Conservation (phyloP, 768 basidiomycete species). For the Russula virescens region DNA sequence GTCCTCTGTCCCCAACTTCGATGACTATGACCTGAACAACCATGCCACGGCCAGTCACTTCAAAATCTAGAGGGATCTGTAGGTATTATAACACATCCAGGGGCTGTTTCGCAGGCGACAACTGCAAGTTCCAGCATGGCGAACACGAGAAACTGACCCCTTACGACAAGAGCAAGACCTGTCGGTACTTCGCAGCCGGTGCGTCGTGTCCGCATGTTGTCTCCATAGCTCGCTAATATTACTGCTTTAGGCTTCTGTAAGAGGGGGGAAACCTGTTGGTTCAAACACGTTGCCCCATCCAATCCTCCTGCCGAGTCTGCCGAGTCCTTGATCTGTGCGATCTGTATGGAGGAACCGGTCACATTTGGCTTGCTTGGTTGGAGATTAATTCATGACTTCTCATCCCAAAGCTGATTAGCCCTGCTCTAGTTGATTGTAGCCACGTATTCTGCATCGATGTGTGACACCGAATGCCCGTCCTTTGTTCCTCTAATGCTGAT, state of each 20-base stretch:
- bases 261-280: constrained; percentile 70
- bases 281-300: constrained; percentile 44
- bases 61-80: constrained; percentile 67
- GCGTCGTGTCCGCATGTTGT: constrained; percentile 15
- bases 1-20: neutral
- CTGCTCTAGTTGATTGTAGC: constrained; percentile 55
- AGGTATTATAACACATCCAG: constrained; percentile 55
- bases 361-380: constrained; percentile 65
- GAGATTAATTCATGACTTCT: constrained; percentile 6
- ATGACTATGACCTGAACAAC: constrained; percentile 22
- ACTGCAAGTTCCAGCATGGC: constrained; percentile 76
- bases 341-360: constrained; percentile 68
- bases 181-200: constrained; percentile 60
- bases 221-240: neutral
- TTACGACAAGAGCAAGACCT: constrained; percentile 66
- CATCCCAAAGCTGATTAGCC: constrained; percentile 15
- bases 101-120: constrained; percentile 63
- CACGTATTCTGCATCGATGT: constrained; percentile 76
- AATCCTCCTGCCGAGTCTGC: neutral
- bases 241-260: constrained; percentile 56
- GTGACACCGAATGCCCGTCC: constrained; percentile 21
- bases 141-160: constrained; percentile 49
- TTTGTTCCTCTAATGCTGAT: neutral
- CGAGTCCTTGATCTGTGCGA: constrained; percentile 54
- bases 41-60: constrained; percentile 51